Evolutionary conservation across 352 stramenopile genomes (phyloP).

Genomic region (Phytophthora crassamura): DNA sequence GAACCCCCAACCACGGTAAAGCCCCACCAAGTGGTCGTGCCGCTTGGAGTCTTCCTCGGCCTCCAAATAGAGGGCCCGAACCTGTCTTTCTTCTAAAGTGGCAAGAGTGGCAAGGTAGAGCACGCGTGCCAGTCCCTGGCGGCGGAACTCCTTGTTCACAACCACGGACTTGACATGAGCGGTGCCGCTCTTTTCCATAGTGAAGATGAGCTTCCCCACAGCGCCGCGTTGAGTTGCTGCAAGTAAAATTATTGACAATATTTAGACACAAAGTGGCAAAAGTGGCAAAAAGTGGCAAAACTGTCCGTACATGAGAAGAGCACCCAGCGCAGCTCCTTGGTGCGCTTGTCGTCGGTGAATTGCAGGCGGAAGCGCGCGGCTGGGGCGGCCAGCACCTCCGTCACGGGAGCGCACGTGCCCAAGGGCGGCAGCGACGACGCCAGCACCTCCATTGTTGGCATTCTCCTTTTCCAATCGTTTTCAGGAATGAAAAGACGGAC

Average conservation of each 20-base stretch:
- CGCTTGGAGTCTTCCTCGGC: constrained; percentile 73
- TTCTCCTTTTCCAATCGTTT: neutral
- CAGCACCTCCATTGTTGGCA: neutral
- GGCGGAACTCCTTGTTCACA: constrained; percentile 73
- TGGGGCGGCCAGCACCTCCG: constrained; percentile 48
- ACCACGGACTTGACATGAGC: constrained; percentile 84
- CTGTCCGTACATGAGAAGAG: constrained; percentile 64
- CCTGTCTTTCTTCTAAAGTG: constrained; percentile 63
- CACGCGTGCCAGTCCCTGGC: constrained; percentile 73
- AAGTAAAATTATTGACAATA: neutral
- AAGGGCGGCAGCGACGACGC: constrained; percentile 20
- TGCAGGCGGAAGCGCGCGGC: constrained; percentile 71
- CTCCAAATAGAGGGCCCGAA: constrained; percentile 63
- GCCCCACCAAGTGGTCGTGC: constrained; percentile 65
- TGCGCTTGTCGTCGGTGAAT: constrained; percentile 69
- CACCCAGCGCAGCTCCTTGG: constrained; percentile 85
- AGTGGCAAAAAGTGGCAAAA: no score
- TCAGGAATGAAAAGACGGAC: neutral
- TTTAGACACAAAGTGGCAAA: no score
- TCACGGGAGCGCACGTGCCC: constrained; percentile 44
- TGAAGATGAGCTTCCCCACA: constrained; percentile 87
- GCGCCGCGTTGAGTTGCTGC: constrained; percentile 59
- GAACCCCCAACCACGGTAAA: constrained; percentile 83
- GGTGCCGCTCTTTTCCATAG: constrained; percentile 56
- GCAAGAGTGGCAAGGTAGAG: constrained; percentile 78